Base-by-base conservation (phyloP, 371 early-diverging fungal genomes). In the Umbelopsis sp. region DNA sequence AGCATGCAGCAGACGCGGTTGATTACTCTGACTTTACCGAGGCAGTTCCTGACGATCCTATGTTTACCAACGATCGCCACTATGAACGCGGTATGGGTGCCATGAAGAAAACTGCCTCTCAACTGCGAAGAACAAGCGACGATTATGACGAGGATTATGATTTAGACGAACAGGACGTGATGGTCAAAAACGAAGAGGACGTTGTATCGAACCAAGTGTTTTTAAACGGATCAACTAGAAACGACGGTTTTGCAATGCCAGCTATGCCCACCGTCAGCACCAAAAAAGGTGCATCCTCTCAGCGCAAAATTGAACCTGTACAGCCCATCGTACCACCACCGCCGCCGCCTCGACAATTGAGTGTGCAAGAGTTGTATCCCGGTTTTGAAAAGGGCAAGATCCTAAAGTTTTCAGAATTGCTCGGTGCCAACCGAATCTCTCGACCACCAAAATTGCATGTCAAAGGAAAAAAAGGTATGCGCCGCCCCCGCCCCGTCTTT, bases 21-120 rank as follows among this genome's bases (percentile, higher is more conserved):
- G 95, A 96, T 76, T 96, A 86, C 73, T 92, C 92, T 0, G 92
- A 93, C 69, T 87, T 91, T 72, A 84, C 92, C 70, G 96, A 96
- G 71, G 75, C 91, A 10, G 92, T 90, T 4, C 91, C 89, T 6
- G 94, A 93, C 68, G 87, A 86, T 44, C 71, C 78, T 7, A 71
- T 72, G 46, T 73, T 76, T 52, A 76, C 77, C 29, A 57, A 57
- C n/a, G 81, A 83, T 46, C 80, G 78, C 44, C 78, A 81, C 63
- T 84, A 79, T 65, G 57, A 73, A 48, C 79, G 78, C 51, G 81
- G 73, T 50, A 79, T 76, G 73, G 74, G 72, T 37, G 73, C 70
- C 48, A 44, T 76, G 20, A 81, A 80, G 63, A 78, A 71, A 18
- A 76, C 41, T 18, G 50, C 70, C 10, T 71, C 73, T 14, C 71